Evolutionary conservation across 1,139 yeast species (phyloP).

Genomic region (Trichomonascaceae sp.): DNA sequence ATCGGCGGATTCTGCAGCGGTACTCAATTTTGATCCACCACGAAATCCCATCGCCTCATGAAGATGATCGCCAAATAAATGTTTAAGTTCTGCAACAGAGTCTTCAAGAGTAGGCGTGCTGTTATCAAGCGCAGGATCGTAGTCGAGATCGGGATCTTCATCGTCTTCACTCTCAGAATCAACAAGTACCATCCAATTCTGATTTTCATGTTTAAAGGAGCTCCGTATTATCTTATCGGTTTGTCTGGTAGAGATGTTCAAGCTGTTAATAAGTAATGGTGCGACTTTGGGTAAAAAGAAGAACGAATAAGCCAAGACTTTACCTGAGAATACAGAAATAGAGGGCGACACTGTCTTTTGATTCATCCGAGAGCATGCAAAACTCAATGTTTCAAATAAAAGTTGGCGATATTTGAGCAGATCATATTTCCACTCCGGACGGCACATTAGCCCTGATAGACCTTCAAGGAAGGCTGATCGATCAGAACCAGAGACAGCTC

Average conservation of each 20-base stretch:
- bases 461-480: slow-evolving; percentile 70
- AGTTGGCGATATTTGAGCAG: slow-evolving; percentile 19
- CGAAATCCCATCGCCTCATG: slow-evolving; percentile 21
- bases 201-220: slow-evolving; percentile 1
- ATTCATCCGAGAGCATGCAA: slow-evolving; percentile 45
- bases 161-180: slow-evolving; percentile 5
- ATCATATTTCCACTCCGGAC: slow-evolving; percentile 54
- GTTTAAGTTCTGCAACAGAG: slow-evolving; percentile 19
- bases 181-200: slow-evolving; percentile 21
- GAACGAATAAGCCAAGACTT: slow-evolving; percentile 64
- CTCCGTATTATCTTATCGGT: background rate
- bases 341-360: slow-evolving; percentile 53
- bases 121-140: background rate
- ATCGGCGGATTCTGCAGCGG: slow-evolving; percentile 19
- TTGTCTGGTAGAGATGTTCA: slow-evolving; percentile 39
- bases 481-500: slow-evolving; percentile 43
- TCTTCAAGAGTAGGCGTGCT: slow-evolving; percentile 13
- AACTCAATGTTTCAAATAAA: slow-evolving; percentile 51
- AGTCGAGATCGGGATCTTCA: slow-evolving; percentile 20
- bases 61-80: slow-evolving; percentile 25
- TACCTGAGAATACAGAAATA: slow-evolving; percentile 71
- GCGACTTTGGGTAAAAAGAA: slow-evolving; percentile 58
- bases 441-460: slow-evolving; percentile 56
- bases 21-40: slow-evolving; percentile 6
- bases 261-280: slow-evolving; percentile 52